These are phyloP conservation scores for Aquilaria malaccensis DNA, from an alignment of 345 rosid species.

Conservation along the genomic window DNA sequence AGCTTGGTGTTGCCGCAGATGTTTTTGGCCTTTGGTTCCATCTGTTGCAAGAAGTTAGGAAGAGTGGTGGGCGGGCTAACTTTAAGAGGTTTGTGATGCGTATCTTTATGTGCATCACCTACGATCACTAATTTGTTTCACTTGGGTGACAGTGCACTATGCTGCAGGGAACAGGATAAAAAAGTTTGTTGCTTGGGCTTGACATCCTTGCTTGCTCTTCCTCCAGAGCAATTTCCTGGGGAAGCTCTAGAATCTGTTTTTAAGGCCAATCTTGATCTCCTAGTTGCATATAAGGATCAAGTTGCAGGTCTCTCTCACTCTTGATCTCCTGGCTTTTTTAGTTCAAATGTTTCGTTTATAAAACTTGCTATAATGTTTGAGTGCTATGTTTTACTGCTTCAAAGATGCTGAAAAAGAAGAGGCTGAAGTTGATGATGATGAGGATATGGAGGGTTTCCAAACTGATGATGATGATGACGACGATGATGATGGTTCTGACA, in stretches of 20 bases:
- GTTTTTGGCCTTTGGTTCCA: conserved; percentile 81
- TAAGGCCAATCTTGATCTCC: conserved; percentile 71
- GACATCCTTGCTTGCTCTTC: conserved; percentile 69
- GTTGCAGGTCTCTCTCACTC: conserved; percentile 50
- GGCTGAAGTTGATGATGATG: conserved; percentile 51
- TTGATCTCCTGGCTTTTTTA: background rate
- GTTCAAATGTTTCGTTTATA: conserved; percentile 4
- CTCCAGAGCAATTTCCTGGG: conserved; percentile 68
- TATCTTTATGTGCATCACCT: no score
- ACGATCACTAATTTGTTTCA: no score
- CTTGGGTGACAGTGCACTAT: conserved; percentile 5
- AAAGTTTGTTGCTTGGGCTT: conserved; percentile 93
- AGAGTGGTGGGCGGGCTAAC: conserved; percentile 60
- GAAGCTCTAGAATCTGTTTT: conserved; percentile 80
- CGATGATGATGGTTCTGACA: conserved; percentile 62
- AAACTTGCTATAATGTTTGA: background rate
- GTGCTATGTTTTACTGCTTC: conserved; percentile 4
- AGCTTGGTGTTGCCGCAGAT: conserved; percentile 63
- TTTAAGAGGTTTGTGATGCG: conserved; percentile 50
- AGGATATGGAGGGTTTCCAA: conserved; percentile 79
- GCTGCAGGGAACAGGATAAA: conserved; percentile 75
- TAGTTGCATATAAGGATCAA: conserved; percentile 81
- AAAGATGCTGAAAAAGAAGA: conserved; percentile 72
- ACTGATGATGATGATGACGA: conserved; percentile 80
- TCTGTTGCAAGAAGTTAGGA: conserved; percentile 82